Conservation (phyloP, 1,139 yeast species). For the Scheffersomyces lignicola region DNA sequence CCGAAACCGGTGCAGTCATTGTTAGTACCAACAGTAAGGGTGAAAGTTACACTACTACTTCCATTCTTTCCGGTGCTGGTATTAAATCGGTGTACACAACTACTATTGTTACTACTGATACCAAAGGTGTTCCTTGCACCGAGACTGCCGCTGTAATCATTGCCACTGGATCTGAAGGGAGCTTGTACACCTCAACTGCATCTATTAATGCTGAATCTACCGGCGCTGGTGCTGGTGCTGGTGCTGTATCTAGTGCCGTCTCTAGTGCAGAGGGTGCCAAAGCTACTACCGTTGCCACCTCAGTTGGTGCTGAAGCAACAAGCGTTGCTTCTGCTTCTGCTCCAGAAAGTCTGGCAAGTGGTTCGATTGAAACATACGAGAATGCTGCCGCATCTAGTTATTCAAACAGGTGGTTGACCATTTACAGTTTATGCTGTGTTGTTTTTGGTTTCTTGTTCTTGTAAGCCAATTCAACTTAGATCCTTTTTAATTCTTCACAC, state of each 20-base stretch:
- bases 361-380: no score
- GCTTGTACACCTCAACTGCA: constrained; percentile 5
- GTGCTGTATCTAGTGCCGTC: constrained; percentile 10
- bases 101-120: constrained; percentile 2
- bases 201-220: constrained; percentile 10
- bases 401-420: no score
- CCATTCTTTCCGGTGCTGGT: constrained; percentile 3
- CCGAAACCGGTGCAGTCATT: constrained; percentile 6
- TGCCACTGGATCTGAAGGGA: constrained; percentile 3
- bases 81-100: constrained; percentile 6
- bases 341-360: no score
- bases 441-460: no score
- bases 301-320: no score
- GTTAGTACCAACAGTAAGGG: constrained; percentile 4
- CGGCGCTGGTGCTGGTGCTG: constrained; percentile 8
- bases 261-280: constrained; percentile 6
- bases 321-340: no score
- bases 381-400: no score
- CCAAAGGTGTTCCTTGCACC: constrained; percentile 2
- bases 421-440: no score
- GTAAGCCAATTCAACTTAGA: no score
- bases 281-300: no score
- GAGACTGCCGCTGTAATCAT: constrained; percentile 5
- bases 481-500: no score
- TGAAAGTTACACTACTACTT: constrained; percentile 5